Base-by-base conservation (phyloP, 306 rosid species). In the Inga laurina region DNA sequence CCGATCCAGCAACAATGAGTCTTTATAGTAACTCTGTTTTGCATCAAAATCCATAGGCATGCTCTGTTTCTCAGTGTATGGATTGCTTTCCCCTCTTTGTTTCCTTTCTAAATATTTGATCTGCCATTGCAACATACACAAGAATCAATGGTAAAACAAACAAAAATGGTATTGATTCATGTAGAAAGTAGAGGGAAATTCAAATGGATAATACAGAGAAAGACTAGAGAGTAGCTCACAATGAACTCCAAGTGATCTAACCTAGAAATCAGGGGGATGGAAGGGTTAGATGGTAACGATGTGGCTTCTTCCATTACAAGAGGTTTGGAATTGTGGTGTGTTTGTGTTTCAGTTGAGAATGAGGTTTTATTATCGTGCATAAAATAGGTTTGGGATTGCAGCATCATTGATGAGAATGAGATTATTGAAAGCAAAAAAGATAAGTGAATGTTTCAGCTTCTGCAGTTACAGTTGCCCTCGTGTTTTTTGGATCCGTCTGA, bases 171-270 rank as follows among this genome's bases (percentile, higher is more conserved):
- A 57, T 57, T 21, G 64, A 68, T 34, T 68, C 48, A 39, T 10
- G 27, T 37, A 9, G 30, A 37, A n/a, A 39, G 24, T 10, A 22
- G 30, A 69, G 51, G 1, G 44, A 69, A 39, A 69, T 69, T 69
- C 74, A 65, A 39, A 14, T n/a, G 8, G 34, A 62, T 62, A 22
- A 10, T 2, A 12, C 0, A 44, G 16, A 43, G 8, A 71, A 6
- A 10, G 54, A 35, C n/a, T 39, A 21, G 48, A 44, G 75, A 70
- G 27, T 21, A 44, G 54, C 75, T 71, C 5, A 71, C 75, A 44
- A 71, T 43, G 75, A 43, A 71, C 54, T 71, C 75, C 75, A 71
- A 22, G n/a, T 71, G 75, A 71, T 71, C 54, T 48, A 71, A n/a
- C 54, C 75, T 71, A 71, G 54, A 71, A 11, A 43, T 22, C 34